Base-by-base conservation (phyloP, 78 protist genomes). In the Planoprotostelium fungivorum region DNA sequence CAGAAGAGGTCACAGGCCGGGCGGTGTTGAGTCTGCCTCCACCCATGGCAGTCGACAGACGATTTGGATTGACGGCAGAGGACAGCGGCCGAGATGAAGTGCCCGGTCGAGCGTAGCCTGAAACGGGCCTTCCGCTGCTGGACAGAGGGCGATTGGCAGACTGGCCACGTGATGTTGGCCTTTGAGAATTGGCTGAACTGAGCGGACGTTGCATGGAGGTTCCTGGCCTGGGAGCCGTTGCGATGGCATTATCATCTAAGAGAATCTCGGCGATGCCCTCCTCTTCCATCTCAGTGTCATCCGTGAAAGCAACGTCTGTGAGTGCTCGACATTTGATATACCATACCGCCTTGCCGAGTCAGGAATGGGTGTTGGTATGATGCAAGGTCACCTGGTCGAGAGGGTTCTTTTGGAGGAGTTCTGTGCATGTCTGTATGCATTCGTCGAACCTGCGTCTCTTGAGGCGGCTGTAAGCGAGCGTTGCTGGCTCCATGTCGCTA, bases 51-150 rank as follows among this genome's bases (percentile, higher is more conserved):
- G 73, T 51, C 31, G 73, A 5, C 16, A 51, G 16, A 93, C 94
- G 1, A 16, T 37, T 35, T 88, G 84, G 5, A 93, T 92, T 0
- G 36, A 0, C 16, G 37, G 84, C 0, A 89, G 83, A 5, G 39
- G 73, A 51, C 5, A 51, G 5, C 73, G 73, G 73, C 16, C 73
- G 5, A 29, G 83, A 28, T n/a, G n/a, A n/a, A 0, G 98, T 91
- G 31, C 98, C 97, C 16, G 98, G 98, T 16, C 98, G 94, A 0
- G 89, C 87, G 83, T 88, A 96, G 29, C 98, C 98, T 0, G 97
- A 83, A 38, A 90, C 28, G 0, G 97, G 97, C 28, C 98, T 86
- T 10, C 97, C 98, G 0, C 83, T 1, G 29, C 86, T 36, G 16
- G 96, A 38, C 63, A 88, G 0, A 1, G 98, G 98, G 0, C 98